Percentiles rank a stretch among this genome's conserved stretches.
These are phyloP conservation scores for Talaromyces piceae DNA, from an alignment of 2,329 filamentous ascomycete species.

Conservation along the genomic window DNA sequence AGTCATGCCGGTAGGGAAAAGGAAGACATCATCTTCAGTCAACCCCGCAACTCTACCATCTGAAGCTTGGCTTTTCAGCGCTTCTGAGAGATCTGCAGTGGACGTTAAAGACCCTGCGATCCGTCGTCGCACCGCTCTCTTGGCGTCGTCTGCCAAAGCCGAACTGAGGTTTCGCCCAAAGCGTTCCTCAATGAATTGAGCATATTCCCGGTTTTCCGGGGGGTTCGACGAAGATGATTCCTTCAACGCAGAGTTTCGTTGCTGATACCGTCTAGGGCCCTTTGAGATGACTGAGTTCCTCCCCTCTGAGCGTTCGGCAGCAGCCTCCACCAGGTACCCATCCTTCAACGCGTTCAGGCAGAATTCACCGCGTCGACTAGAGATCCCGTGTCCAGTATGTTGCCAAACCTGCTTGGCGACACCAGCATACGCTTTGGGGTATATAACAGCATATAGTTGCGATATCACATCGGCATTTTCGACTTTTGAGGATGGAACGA, in stretches of 20 bases:
- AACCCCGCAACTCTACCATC: conserved; percentile 47
- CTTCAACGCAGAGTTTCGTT: conserved; percentile 46
- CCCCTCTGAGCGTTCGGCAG: conserved; percentile 21
- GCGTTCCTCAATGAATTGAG: conserved; percentile 81
- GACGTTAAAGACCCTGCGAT: conserved; percentile 79
- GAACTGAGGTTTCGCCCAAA: conserved; percentile 87
- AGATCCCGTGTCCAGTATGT: conserved; percentile 86
- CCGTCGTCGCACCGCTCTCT: conserved; percentile 73
- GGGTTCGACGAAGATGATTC: conserved; percentile 24
- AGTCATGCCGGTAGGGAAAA: conserved; percentile 89
- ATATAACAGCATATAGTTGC: conserved; percentile 63
- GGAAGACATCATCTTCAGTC: conserved; percentile 77
- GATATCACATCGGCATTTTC: conserved; percentile 40
- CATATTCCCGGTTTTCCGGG: conserved; percentile 56
- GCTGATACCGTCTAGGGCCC: conserved; percentile 75
- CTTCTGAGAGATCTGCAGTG: conserved; percentile 59
- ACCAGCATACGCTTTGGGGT: conserved; percentile 57
- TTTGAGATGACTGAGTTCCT: conserved; percentile 44
- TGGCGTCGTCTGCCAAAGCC: conserved; percentile 71
- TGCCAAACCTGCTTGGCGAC: conserved; percentile 96
- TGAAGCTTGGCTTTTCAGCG: conserved; percentile 38
- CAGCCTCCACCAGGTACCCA: conserved; percentile 52
- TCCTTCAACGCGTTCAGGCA: conserved; percentile 69
- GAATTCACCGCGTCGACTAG: conserved; percentile 85
- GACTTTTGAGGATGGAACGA: conserved; percentile 56